A percentile compares a stretch with the other conserved stretches of the same genome.
Evolutionary conservation across 2,329 filamentous ascomycete genomes (phyloP).

Genomic region (Ceratocystiopsis brevicomis): DNA sequence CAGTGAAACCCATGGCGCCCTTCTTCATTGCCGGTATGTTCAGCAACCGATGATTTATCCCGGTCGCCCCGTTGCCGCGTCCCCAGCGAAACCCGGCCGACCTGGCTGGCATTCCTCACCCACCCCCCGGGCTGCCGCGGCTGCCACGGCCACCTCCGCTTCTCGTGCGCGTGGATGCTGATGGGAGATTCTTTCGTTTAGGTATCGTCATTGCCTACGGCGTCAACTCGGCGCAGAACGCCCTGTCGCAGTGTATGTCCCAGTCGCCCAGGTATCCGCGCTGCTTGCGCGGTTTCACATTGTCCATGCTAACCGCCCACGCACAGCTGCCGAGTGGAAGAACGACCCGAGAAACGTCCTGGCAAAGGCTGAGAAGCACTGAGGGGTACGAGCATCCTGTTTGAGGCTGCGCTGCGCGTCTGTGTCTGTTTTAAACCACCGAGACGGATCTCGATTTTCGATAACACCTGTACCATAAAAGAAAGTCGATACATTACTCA

Average conservation of each 20-base stretch:
- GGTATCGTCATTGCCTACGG: conserved; percentile 79
- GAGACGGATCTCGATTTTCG: too few species aligned
- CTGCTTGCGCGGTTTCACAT: not conserved
- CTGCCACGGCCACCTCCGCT: too few species aligned
- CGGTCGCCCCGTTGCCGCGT: not conserved
- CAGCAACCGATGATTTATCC: too few species aligned
- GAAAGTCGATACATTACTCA: too few species aligned
- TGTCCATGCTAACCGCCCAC: conserved; percentile 2
- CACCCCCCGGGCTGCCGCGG: too few species aligned
- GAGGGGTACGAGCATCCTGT: not conserved
- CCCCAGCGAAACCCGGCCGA: too few species aligned
- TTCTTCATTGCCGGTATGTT: conserved; percentile 85
- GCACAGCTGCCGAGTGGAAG: conserved; percentile 76
- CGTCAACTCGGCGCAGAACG: conserved; percentile 64
- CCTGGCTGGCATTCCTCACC: too few species aligned
- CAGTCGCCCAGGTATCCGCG: too few species aligned
- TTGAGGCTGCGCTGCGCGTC: too few species aligned
- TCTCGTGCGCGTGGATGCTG: too few species aligned
- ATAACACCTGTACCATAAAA: too few species aligned
- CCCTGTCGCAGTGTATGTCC: conserved; percentile 55
- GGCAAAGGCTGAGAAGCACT: conserved; percentile 21
- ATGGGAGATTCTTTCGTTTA: conserved; percentile 18
- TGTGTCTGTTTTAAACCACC: too few species aligned
- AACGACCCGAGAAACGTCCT: conserved; percentile 85
- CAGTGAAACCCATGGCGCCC: conserved; percentile 78